Evolutionary conservation across 1,284 basidiomycete species (phyloP), one percentile per base, ranked within the genome.

Genomic region (Ustilago curta): DNA sequence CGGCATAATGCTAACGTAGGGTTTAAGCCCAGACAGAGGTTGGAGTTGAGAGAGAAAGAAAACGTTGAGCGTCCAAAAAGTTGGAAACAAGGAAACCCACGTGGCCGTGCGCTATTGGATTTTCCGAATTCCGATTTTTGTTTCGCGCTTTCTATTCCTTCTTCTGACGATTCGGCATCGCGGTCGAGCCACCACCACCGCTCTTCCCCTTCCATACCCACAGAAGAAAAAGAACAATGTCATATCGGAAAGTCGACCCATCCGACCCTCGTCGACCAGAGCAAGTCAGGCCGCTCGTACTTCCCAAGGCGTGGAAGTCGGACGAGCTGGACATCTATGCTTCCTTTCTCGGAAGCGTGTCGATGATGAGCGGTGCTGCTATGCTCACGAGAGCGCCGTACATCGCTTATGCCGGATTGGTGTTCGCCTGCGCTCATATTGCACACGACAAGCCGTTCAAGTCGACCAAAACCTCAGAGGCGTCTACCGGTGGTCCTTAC

Each of bases 401-500:
- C 40, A 56, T 73, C 23, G 75, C 75, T 12, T 77, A 73, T 23
- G 61, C 62, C n/a, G 76, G 76, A 5, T 29, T 71, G n/a, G 29
- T 77, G 19, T 77, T 77, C 32, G 70, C 76, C 11, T 62, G 64
- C 39, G 76, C 76, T 16, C 76, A 77, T 58, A 63, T 74, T 18
- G 71, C 68, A 4, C 71, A 77, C 48, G 71, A 77, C 54, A 70
- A 65, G 35, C 75, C 75, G 0, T 74, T 70, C 65, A 76, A 76
- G 25, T 76, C 73, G 12, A 61, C 19, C 42, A 69, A 58, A 52
- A 76, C 65, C 0, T 53, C 31, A 21, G 76, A 75, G 4, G 44
- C 57, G 0, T 49, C 63, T 0, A 68, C 74, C 0, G 75, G 72
- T 12, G 68, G 75, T 4, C 73, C 73, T 8, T 65, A 32, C 25